Conservation (phyloP, 2,329 filamentous ascomycete species). For the Calycina herbarum region DNA sequence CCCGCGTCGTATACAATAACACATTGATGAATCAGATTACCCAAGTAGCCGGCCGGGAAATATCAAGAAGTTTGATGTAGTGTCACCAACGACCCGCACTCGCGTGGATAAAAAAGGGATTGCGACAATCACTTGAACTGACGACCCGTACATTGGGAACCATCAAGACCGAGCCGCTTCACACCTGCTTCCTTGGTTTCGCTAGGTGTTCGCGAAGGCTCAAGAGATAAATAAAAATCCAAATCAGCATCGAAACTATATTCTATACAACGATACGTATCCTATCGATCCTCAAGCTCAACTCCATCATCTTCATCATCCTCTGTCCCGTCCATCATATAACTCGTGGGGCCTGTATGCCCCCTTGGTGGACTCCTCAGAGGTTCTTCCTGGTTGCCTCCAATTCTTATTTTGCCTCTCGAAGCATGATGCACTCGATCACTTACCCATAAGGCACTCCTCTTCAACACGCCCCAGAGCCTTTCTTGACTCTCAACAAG, state of each 20-base stretch:
- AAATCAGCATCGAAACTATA: background rate
- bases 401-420: slow-evolving; percentile 57
- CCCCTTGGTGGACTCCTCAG: slow-evolving; percentile 38
- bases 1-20: background rate
- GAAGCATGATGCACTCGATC: slow-evolving; percentile 53
- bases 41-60: background rate
- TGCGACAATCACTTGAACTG: background rate
- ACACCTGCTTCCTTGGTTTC: background rate
- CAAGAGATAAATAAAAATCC: background rate
- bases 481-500: slow-evolving; percentile 61
- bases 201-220: background rate
- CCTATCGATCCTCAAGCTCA: slow-evolving; percentile 42
- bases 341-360: slow-evolving; percentile 32
- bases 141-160: background rate
- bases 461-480: slow-evolving; percentile 60
- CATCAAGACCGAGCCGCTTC: background rate
- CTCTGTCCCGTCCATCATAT: slow-evolving; percentile 54
- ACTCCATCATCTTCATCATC: slow-evolving; percentile 47
- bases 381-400: slow-evolving; percentile 34
- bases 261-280: background rate
- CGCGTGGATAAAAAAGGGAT: slow-evolving; percentile 3
- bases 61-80: background rate
- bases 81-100: background rate
- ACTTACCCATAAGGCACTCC: slow-evolving; percentile 58
- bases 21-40: background rate